Evolutionary conservation across 192 early-diverging fungal species (phyloP), one percentile per base, ranked within the genome.

Genomic region (Phlyctochytrium bullatum): DNA sequence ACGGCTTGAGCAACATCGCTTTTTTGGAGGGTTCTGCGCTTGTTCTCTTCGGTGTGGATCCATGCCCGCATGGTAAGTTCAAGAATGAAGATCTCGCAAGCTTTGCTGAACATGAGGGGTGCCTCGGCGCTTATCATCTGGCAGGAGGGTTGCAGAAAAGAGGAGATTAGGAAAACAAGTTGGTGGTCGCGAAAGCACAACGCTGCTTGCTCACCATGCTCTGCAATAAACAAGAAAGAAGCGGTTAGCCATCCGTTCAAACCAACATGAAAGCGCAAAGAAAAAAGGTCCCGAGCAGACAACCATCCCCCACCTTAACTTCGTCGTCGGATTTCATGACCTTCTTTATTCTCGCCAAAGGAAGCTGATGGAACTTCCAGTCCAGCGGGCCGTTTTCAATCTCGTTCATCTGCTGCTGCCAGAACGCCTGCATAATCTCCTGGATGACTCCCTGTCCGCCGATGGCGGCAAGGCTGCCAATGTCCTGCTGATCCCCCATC

Each of bases 251-350:
- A n/a, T n/a, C n/a, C n/a, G n/a, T n/a, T n/a, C n/a, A n/a, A n/a
- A n/a, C n/a, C n/a, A n/a, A n/a, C 40, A 47, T 47, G 40, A 47
- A 47, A 47, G 20, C 40, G 40, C 40, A 47, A 47, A 47, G 20
- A 47, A 6, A 47, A 47, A 47, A 20, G 40, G 20, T 47, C 40
- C 40, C 40, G 20, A 20, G 20, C 6, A 6, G 40, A 47, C 20
- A 20, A 20, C 40, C 40, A 47, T 14, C 40, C 6, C 54, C 16
- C 54, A 57, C 90, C 81, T 95, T 95, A 27, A 93, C 94, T 73
- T 98, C 93, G 35, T 94, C 91, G 68, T 98, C 96, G 14, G 89
- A 88, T 82, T 98, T 98, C 96, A 98, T 98, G 34, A 98, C 93
- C 72, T 96, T 96, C 71, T 98, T 98, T 71, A 97, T 96, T 29